phyloP scores from a whole-genome alignment of 1,139 yeast genomes.

The Geotrichum phurueaensis region DNA sequence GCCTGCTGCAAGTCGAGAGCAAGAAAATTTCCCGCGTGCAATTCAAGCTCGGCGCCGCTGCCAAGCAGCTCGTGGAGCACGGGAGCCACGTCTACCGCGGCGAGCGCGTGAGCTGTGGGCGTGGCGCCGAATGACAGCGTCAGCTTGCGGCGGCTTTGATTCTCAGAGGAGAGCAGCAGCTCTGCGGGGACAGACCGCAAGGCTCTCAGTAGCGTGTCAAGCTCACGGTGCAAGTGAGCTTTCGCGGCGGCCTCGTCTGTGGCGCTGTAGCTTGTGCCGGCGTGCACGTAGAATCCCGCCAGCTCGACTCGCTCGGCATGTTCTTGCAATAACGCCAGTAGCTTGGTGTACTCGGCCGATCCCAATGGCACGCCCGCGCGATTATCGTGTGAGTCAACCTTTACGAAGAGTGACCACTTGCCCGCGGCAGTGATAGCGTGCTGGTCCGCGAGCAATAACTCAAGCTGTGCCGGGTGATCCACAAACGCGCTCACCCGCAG shows the following conservation, averaged over 20 bases:
- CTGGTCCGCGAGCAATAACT: constrained; percentile 38
- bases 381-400: constrained; percentile 36
- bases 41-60: constrained; percentile 40
- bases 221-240: constrained; percentile 47
- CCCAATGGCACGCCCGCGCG: constrained; percentile 54
- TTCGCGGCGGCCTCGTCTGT: constrained; percentile 46
- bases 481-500: constrained; percentile 51
- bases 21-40: constrained; percentile 76
- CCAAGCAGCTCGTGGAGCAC: background rate
- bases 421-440: constrained; percentile 46
- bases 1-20: constrained; percentile 72
- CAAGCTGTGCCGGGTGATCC: constrained; percentile 55
- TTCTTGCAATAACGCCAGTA: constrained; percentile 34
- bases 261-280: constrained; percentile 66
- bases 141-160: constrained; percentile 34
- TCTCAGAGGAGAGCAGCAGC: constrained; percentile 20
- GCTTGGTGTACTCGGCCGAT: constrained; percentile 30
- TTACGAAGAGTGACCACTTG: constrained; percentile 40
- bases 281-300: constrained; percentile 72
- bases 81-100: constrained; percentile 23
- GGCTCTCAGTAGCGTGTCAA: constrained; percentile 52
- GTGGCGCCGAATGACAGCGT: constrained; percentile 70
- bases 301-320: constrained; percentile 32
- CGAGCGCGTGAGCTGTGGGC: constrained; percentile 68
- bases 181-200: background rate